phyloP scores from a whole-genome alignment of 495 filamentous ascomycete species.

The Rusavskia elegans region DNA sequence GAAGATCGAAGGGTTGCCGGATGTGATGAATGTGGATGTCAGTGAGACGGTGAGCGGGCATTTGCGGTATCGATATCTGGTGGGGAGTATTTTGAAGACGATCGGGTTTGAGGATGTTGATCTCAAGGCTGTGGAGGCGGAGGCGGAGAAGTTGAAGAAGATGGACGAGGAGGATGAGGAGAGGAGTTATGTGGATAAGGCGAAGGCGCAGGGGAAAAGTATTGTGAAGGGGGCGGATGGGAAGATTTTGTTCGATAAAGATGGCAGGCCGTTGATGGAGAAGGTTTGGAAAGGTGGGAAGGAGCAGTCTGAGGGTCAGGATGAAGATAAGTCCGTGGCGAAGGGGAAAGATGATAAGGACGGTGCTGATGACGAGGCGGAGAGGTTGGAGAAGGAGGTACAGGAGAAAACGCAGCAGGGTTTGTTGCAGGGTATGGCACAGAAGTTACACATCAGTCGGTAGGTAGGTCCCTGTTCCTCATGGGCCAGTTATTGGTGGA shows the following conservation, averaged over 20 bases:
- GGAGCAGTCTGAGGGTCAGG: neutral
- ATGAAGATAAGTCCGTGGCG: neutral
- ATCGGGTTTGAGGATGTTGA: conserved; percentile 55
- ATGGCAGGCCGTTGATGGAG: neutral
- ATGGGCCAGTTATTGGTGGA: no score
- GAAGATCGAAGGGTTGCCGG: conserved; percentile 43
- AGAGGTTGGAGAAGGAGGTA: conserved; percentile 3
- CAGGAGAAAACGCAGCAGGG: neutral
- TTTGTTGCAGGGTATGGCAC: neutral
- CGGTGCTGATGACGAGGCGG: neutral
- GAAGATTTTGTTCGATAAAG: neutral
- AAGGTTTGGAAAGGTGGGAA: neutral
- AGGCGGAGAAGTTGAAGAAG: conserved; percentile 37
- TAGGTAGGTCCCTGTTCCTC: no score
- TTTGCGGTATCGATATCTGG: conserved; percentile 50
- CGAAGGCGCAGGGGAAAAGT: conserved; percentile 10
- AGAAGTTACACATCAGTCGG: neutral
- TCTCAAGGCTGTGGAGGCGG: conserved; percentile 36
- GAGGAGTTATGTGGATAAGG: conserved; percentile 30
- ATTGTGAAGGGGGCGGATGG: neutral
- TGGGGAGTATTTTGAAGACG: conserved; percentile 48
- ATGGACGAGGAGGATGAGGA: conserved; percentile 39
- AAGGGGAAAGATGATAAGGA: conserved; percentile 8
- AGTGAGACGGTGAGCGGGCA: conserved; percentile 59
- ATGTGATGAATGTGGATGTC: conserved; percentile 64